Conservation (phyloP, 2,329 filamentous ascomycete genomes). For the Trichoderma atrobrunneum region DNA sequence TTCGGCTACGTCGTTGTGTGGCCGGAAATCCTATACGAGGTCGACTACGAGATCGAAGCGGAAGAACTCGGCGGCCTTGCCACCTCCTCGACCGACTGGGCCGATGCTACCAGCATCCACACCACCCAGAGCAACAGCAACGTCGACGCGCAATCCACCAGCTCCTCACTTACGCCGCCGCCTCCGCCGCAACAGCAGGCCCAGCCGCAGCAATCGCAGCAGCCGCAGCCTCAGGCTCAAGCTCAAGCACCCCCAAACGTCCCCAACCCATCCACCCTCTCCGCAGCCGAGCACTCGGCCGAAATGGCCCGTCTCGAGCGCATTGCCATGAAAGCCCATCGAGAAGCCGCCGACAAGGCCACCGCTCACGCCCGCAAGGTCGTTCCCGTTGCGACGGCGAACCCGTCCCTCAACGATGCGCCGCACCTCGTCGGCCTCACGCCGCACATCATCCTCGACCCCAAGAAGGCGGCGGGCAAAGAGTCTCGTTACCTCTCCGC, state of each 20-base stretch:
- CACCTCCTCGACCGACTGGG: constrained; percentile 15
- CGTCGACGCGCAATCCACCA: constrained; percentile 1
- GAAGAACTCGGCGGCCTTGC: constrained; percentile 54
- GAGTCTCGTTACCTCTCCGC: constrained; percentile 72
- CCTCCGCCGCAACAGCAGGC: constrained; percentile 10
- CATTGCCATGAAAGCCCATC: constrained; percentile 54
- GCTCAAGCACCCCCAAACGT: constrained; percentile 28
- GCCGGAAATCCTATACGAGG: constrained; percentile 77
- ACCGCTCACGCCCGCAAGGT: constrained; percentile 54
- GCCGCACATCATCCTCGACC: constrained; percentile 71
- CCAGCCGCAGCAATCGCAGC: constrained; percentile 20
- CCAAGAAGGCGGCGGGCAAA: constrained; percentile 72
- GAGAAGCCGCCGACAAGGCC: constrained; percentile 54
- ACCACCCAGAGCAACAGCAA: neutral
- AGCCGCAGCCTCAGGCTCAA: constrained; percentile 13
- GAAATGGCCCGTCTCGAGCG: constrained; percentile 61
- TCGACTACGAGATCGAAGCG: constrained; percentile 67
- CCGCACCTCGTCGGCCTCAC: constrained; percentile 55
- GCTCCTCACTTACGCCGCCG: constrained; percentile 8
- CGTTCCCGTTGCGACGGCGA: constrained; percentile 47
- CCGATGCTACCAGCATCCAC: constrained; percentile 15
- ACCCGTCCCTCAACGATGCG: constrained; percentile 57
- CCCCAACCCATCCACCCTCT: constrained; percentile 25
- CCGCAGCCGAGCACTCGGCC: constrained; percentile 51
- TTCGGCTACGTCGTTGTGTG: constrained; percentile 86